phyloP scores from a whole-genome alignment of 495 filamentous ascomycete species.

The Penicillium flavigenum region DNA sequence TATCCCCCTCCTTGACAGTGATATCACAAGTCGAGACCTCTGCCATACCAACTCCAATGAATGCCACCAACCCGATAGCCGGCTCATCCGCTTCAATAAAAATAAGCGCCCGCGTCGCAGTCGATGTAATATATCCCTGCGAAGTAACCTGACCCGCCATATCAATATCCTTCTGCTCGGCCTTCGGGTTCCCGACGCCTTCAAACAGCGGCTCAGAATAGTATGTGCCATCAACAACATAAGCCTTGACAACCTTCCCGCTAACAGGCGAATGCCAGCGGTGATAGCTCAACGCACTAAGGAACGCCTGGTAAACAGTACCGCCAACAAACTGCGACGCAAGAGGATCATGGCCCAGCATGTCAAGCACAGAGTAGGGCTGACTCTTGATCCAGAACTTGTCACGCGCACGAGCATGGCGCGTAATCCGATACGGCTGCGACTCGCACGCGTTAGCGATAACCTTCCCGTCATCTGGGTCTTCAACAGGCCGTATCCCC shows the following conservation, averaged over 20 bases:
- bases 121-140: slow-evolving; percentile 58
- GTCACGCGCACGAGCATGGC: slow-evolving; percentile 31
- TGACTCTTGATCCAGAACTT: slow-evolving; percentile 70
- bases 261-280: slow-evolving; percentile 67
- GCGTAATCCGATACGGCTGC: slow-evolving; percentile 35
- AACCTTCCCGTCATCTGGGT: slow-evolving; percentile 44
- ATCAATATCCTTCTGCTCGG: slow-evolving; percentile 53
- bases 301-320: slow-evolving; percentile 67
- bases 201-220: slow-evolving; percentile 62
- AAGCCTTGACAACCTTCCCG: slow-evolving; percentile 56
- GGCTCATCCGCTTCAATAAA: slow-evolving; percentile 68
- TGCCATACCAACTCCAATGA: slow-evolving; percentile 68
- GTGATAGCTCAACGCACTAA: slow-evolving; percentile 65
- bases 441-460: slow-evolving; percentile 69
- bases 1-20: slow-evolving; percentile 59
- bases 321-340: slow-evolving; percentile 56
- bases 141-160: slow-evolving; percentile 61
- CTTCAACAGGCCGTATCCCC: slow-evolving; percentile 56
- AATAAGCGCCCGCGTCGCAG: slow-evolving; percentile 60
- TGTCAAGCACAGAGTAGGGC: slow-evolving; percentile 62
- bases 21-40: slow-evolving; percentile 71
- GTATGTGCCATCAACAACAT: slow-evolving; percentile 63
- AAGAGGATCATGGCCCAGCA: slow-evolving; percentile 56
- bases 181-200: slow-evolving; percentile 40
- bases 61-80: slow-evolving; percentile 64